These are phyloP conservation scores for Beauveria bassiana DNA, from an alignment of 2,329 filamentous ascomycete species.

Conservation along the genomic window DNA sequence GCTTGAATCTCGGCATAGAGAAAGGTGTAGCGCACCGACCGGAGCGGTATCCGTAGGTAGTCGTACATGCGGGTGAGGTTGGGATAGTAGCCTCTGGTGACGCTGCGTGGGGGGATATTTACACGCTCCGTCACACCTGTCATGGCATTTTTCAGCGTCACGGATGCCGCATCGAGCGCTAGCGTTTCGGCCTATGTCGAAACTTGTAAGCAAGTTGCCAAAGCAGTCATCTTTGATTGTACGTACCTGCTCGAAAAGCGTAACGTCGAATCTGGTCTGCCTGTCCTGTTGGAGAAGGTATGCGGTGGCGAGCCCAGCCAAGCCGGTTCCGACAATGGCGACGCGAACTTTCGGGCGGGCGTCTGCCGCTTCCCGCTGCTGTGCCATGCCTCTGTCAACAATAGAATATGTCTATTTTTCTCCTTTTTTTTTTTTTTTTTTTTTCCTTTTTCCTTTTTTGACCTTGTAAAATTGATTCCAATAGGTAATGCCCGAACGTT, in stretches of 20 bases:
- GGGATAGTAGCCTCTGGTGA: constrained; percentile 39
- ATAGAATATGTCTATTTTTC: background rate
- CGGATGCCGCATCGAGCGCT: constrained; percentile 31
- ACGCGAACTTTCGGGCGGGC: constrained; percentile 14
- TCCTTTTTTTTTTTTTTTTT: background rate
- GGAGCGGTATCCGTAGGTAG: constrained; percentile 42
- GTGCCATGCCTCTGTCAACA: background rate
- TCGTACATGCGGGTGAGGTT: constrained; percentile 50
- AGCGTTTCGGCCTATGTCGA: constrained; percentile 22
- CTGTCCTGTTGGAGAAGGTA: constrained; percentile 27
- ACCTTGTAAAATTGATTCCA: background rate
- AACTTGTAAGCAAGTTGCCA: background rate
- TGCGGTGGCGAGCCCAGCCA: constrained; percentile 29
- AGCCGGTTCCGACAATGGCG: constrained; percentile 30
- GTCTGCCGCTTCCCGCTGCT: background rate
- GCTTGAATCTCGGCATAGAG: constrained; percentile 32
- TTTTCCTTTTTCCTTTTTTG: background rate
- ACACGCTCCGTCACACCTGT: constrained; percentile 26
- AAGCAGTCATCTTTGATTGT: no score
- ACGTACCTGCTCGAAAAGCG: constrained; percentile 29
- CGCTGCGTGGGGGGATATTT: constrained; percentile 32
- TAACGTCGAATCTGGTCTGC: constrained; percentile 23
- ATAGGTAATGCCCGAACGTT: background rate
- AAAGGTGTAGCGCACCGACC: constrained; percentile 45
- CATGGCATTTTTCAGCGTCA: constrained; percentile 25